Conservation (phyloP, 1,139 yeast species). For the Blastobotrys indianensis region DNA sequence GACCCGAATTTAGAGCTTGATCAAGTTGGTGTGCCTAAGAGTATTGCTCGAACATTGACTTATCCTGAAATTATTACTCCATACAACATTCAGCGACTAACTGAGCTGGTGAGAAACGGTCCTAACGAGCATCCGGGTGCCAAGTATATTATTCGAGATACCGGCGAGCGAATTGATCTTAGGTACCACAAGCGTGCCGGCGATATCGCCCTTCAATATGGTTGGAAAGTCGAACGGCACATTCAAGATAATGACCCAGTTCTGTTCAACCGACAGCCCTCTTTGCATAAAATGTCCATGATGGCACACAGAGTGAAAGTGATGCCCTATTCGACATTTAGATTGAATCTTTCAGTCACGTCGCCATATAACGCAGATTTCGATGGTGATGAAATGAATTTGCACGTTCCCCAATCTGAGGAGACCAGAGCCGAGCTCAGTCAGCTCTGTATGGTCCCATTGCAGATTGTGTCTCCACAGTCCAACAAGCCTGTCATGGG, state of each 20-base stretch:
- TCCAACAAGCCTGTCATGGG: constrained; percentile 99
- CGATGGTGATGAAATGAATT: constrained; percentile 99
- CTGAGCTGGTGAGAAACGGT: constrained; percentile 92
- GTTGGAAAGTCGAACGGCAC: constrained; percentile 99
- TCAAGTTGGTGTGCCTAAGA: constrained; percentile 97
- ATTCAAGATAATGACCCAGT: constrained; percentile 97
- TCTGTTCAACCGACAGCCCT: constrained; percentile 97
- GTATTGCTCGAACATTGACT: constrained; percentile 90
- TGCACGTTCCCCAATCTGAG: constrained; percentile 98
- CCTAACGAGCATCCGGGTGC: constrained; percentile 99
- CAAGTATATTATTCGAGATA: constrained; percentile 93
- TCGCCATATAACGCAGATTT: constrained; percentile 99
- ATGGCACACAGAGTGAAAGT: constrained; percentile 99
- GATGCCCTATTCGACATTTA: constrained; percentile 97
- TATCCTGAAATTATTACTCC: constrained; percentile 98
- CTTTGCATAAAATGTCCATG: constrained; percentile 99
- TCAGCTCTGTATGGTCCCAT: constrained; percentile 93
- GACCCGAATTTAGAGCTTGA: constrained; percentile 96
- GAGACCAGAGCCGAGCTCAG: constrained; percentile 96
- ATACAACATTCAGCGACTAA: constrained; percentile 85
- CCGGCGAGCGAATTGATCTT: constrained; percentile 96
- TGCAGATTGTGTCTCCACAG: constrained; percentile 97
- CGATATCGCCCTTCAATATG: constrained; percentile 94
- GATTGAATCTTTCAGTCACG: constrained; percentile 92
- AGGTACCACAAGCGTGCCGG: constrained; percentile 98